Base-by-base conservation (phyloP, 1,284 basidiomycete genomes). In the Cryptococcus sp. region DNA sequence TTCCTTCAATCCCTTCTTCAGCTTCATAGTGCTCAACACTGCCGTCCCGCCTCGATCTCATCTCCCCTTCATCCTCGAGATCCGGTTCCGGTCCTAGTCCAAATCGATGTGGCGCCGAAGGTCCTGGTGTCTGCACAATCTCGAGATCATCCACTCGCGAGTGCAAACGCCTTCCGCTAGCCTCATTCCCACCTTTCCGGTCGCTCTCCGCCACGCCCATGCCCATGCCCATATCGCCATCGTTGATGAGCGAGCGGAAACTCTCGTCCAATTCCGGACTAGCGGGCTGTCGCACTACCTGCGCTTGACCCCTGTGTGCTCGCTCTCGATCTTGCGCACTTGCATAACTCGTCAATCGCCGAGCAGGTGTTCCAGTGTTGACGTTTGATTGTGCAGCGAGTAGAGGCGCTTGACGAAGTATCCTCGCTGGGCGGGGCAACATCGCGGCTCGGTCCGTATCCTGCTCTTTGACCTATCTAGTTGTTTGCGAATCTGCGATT, bases 151-250 rank as follows among this genome's bases (percentile, higher is more conserved):
- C 42, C 16, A 22, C 8, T 15, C 42, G 22, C 42, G 42, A 35
- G 13, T 35, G 30, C 30, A 8, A 35, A 8, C 27, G 45, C 39
- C 42, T 43, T 49, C 19, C 46, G 47, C 25, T 50, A 57, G 1
- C 55, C 59, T 50, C 45, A 54, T 30, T 22, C 47, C 6, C n/a
- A 50, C 47, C 39, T 23, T 25, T 25, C 25, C 46, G 42, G 47
- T 25, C 39, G 30, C 13, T 30, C 20, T 17, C 45, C 22, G 10
- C 30, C 30, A 10, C 7, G 20, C 57, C 42, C 53, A 62, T 55
- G 6, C 60, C 60, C 60, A 62, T 62, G n/a, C 38, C 50, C 60
- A 62, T 62, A 35, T 45, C 56, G 46, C 48, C 52, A 19, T 57
- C 51, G 13, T 30, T 38, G 10, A 62, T 58, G 15, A 62, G 39